Evolutionary conservation across 108 stramenopile species (phyloP), one percentile per base, ranked within the genome.

Genomic region (Pseudonitzschia multistriata): DNA sequence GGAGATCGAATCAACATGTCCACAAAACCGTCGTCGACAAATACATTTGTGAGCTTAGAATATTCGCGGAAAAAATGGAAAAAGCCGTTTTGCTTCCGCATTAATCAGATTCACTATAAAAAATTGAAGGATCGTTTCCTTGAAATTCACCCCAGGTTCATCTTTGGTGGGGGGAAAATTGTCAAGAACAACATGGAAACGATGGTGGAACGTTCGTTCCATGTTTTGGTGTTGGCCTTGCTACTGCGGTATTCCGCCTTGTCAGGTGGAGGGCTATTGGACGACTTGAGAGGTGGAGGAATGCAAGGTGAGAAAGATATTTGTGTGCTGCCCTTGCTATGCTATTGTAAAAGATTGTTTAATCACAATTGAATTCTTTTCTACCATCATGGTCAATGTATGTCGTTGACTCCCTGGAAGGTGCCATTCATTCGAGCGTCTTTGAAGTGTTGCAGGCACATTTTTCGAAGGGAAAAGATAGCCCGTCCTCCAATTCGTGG

Each of bases 211-310:
- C 85, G 81, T 24, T 68, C 66, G 1, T 89, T 87, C 70, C 82
- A 91, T 57, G 62, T 80, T 30, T 33, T 84, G 3, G 59, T 91
- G 39, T 77, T 91, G 60, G 59, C 78, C 7, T 28, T 83, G 24
- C n/a, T 87, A 36, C 65, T 91, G 13, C 79, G 90, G 25, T 91
- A 91, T 59, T 86, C 87, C 7, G 74, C 90, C 19, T 62, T 91
- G 19, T 80, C 87, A 1, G 90, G 90, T 42, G 90, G 84, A 0
- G 85, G 88, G 37, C 83, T 82, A 14, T 55, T 88, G 11, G 71
- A 82, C 13, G 87, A 84, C 62, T 66, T 81, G 39, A 36, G 90
- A 39, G 90, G 90, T 45, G 90, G 90, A 5, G 90, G 90, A 15
- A 91, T 91, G 90, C 90, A 91, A 63, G 90, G 42, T 45, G 17